Evolutionary conservation across 1,139 yeast species (phyloP), one percentile per base, ranked within the genome.

Genomic region (Magnusiomyces magnusii): DNA sequence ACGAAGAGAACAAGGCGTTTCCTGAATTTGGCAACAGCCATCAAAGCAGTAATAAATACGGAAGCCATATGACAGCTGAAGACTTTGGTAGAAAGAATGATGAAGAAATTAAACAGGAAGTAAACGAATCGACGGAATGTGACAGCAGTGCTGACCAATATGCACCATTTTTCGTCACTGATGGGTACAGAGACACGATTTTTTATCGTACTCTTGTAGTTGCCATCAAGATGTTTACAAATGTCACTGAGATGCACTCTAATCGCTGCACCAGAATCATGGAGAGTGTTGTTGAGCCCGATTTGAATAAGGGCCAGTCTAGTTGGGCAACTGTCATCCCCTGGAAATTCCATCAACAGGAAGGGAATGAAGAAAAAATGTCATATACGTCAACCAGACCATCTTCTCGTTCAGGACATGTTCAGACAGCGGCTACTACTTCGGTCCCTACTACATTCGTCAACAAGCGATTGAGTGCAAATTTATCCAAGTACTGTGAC

Each of bases 241-340:
- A 31, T 21, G 25, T 50, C 25, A 17, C 53, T 2, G 24, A 50
- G 15, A 50, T 50, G 41, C 39, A 27, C 19, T 50, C 53, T 3
- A 27, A 17, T n/a, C 24, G 39, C 17, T 50, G 53, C 15, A 19
- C n/a, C 13, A 39, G 41, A 13, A 23, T 34, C 5, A 10, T 50
- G 27, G 53, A 50, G 15, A 19, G 24, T 23, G 41, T 23, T 9
- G 24, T 50, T 7, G 49, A 23, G 49, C 49, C 49, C 17, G 49
- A 44, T 50, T 31, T 34, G 17, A 28, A 50, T n/a, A 34, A 50
- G 24, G 39, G 39, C 53, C 53, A 28, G 10, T 19, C 25, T 17
- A 34, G 39, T 41, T 50, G 53, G 53, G 41, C 53, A 2, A 50
- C 39, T n/a, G 53, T 34, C 2, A 34, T 50, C 15, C 53, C 53